Evolutionary conservation across 2,329 filamentous ascomycete genomes (phyloP).

Genomic region (Amauroascus niger): DNA sequence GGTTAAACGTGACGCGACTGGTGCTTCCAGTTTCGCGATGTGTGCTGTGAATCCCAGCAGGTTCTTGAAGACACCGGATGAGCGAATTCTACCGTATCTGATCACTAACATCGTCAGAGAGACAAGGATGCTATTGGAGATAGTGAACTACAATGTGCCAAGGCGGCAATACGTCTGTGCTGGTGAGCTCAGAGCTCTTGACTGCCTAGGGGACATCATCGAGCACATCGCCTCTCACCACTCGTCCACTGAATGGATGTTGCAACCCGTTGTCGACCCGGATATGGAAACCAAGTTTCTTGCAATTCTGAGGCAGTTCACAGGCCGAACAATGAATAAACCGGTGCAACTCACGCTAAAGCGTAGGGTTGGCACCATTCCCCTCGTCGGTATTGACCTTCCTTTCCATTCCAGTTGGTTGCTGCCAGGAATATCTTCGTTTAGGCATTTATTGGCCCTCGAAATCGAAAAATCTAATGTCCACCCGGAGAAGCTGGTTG

Average conservation of each 20-base stretch:
- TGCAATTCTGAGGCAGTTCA: no score
- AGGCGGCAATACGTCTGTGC: constrained; percentile 62
- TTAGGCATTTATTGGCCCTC: constrained; percentile 23
- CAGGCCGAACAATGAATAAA: no score
- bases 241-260: neutral
- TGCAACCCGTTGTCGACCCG: neutral
- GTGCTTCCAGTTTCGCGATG: constrained; percentile 98
- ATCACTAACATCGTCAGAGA: constrained; percentile 89
- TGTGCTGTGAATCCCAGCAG: constrained; percentile 97
- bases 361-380: no score
- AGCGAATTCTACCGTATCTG: constrained; percentile 91
- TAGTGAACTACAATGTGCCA: constrained; percentile 85
- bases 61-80: constrained; percentile 97
- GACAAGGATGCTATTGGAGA: constrained; percentile 91
- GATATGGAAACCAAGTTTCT: no score
- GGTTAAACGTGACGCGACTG: constrained; percentile 85
- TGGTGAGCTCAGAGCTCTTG: constrained; percentile 45
- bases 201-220: neutral
- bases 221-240: neutral
- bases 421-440: constrained; percentile 21
- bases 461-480: constrained; percentile 22
- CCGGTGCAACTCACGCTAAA: no score
- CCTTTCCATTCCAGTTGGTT: no score
- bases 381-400: no score
- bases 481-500: constrained; percentile 23